Evolutionary conservation across 805 yeast species (phyloP).

Genomic region (Spathaspora boniae): DNA sequence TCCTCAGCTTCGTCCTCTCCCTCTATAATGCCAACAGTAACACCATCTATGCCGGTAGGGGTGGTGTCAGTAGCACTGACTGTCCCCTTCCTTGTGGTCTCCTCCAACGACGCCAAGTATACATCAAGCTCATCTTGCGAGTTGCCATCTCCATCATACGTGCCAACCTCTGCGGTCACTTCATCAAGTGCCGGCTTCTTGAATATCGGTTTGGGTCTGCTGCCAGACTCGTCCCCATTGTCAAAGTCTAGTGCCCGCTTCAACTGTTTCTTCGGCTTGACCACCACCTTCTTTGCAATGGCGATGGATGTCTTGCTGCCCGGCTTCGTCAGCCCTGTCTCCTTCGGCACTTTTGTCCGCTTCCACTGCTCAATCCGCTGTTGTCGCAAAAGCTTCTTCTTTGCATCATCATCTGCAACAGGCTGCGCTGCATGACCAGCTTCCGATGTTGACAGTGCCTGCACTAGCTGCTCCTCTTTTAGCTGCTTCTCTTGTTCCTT

Average conservation of each 20-base stretch:
- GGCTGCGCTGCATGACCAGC: not conserved
- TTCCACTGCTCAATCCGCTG: conserved; percentile 53
- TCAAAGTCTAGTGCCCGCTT: conserved; percentile 17
- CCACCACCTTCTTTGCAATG: conserved; percentile 5
- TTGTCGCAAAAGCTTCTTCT: conserved; percentile 26
- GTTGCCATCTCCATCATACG: conserved; percentile 33
- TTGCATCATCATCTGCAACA: conserved; percentile 6
- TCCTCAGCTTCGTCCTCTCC: conserved; percentile 15
- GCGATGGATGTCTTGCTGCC: not conserved
- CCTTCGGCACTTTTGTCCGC: conserved; percentile 21
- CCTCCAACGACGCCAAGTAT: conserved; percentile 4
- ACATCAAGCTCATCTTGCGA: conserved; percentile 29
- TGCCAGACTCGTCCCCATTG: conserved; percentile 27
- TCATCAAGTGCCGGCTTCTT: conserved; percentile 17
- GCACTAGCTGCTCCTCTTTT: no score
- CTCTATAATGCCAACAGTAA: not conserved
- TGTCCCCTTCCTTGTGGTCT: not conserved
- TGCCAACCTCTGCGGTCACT: not conserved
- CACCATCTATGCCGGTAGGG: no score
- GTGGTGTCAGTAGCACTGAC: conserved; percentile 6
- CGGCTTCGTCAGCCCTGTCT: not conserved
- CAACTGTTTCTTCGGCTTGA: conserved; percentile 9
- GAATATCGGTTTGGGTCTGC: conserved; percentile 14
- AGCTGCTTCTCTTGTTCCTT: conserved; percentile 34
- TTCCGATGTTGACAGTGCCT: not conserved